phyloP scores from a whole-genome alignment of 2,329 filamentous ascomycete species.

The Lojkania enalia region DNA sequence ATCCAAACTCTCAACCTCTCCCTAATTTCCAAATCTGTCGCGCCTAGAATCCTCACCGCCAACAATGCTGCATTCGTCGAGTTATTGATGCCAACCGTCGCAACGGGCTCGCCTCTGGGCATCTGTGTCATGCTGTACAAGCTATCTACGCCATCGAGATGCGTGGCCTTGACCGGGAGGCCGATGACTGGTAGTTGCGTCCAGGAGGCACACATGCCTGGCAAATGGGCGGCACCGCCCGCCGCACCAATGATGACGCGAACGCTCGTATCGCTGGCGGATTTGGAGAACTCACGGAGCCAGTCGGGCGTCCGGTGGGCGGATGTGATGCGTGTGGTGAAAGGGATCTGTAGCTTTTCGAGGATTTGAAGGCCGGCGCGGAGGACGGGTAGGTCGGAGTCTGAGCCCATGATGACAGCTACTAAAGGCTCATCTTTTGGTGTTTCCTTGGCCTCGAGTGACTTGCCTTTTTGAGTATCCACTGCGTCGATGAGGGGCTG shows the following conservation, averaged over 20 bases:
- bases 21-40: constrained; percentile 58
- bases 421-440: constrained; percentile 59
- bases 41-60: constrained; percentile 50
- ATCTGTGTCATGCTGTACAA: constrained; percentile 57
- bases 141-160: constrained; percentile 55
- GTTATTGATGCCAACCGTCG: constrained; percentile 52
- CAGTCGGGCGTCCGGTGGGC: constrained; percentile 60
- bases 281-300: constrained; percentile 51
- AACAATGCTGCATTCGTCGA: constrained; percentile 52
- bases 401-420: constrained; percentile 81
- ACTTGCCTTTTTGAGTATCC: constrained; percentile 57
- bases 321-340: constrained; percentile 74
- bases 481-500: constrained; percentile 70
- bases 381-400: constrained; percentile 73
- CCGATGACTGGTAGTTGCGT: constrained; percentile 57
- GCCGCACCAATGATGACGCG: constrained; percentile 54
- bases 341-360: constrained; percentile 70
- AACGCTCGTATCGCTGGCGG: constrained; percentile 43
- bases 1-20: constrained; percentile 65
- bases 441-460: constrained; percentile 20
- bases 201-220: constrained; percentile 56
- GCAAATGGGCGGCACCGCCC: constrained; percentile 56
- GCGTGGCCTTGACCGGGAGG: constrained; percentile 54
- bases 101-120: constrained; percentile 52
- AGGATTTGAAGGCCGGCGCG: constrained; percentile 68